Percentiles rank a stretch among this genome's conserved stretches.
These are phyloP conservation scores for Oleoguttula mirabilis DNA, from an alignment of 495 filamentous ascomycete species.

Conservation along the genomic window DNA sequence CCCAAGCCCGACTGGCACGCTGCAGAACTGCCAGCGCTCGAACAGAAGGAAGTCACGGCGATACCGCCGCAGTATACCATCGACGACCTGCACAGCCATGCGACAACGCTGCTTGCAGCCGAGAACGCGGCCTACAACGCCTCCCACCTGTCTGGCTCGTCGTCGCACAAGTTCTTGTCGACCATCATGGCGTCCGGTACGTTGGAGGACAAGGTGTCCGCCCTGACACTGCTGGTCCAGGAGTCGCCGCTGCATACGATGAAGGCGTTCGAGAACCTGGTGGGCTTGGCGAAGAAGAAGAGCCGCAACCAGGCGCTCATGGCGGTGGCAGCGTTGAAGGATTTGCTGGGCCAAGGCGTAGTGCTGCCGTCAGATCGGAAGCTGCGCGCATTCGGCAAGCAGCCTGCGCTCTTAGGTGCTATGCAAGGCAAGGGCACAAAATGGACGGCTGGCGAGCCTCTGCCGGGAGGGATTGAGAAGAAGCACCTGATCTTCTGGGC, in stretches of 20 bases:
- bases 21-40: conserved; percentile 39
- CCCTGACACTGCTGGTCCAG: conserved; percentile 82
- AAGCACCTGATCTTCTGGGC: conserved; percentile 77
- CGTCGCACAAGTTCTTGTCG: conserved; percentile 83
- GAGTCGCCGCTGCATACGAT: conserved; percentile 89
- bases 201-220: conserved; percentile 90
- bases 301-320: conserved; percentile 89
- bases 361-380: conserved; percentile 73
- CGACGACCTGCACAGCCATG: conserved; percentile 62
- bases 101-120: conserved; percentile 56
- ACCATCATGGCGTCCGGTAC: conserved; percentile 96
- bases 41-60: conserved; percentile 32
- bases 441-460: conserved; percentile 53
- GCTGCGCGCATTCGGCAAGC: conserved; percentile 63
- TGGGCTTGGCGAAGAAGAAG: conserved; percentile 70
- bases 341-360: conserved; percentile 79
- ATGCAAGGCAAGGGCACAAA: conserved; percentile 44
- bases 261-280: conserved; percentile 72
- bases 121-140: conserved; percentile 55
- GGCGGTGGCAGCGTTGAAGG: conserved; percentile 80
- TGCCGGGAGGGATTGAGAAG: conserved; percentile 59
- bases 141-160: conserved; percentile 46
- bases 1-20: conserved; percentile 82
- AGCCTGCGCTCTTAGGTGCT: conserved; percentile 59
- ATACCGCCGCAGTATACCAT: conserved; percentile 45